Evolutionary conservation across 805 yeast genomes (phyloP).

Genomic region (Kodamaea sagamina): DNA sequence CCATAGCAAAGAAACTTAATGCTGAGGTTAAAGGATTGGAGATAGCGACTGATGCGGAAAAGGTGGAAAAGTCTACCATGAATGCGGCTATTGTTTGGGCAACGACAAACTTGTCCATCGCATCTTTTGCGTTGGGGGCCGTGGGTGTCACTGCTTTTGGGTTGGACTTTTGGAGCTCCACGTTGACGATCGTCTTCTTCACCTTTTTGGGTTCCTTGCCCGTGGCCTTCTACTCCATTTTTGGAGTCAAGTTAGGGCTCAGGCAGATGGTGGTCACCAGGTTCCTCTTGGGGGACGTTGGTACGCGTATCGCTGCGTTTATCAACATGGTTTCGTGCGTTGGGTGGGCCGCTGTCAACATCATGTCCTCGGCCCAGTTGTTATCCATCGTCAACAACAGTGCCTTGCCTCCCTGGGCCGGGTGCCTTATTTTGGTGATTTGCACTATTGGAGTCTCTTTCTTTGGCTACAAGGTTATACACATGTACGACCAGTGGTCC

Average conservation of each 20-base stretch:
- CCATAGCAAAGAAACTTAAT: constrained; percentile 35
- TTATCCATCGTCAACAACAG: constrained; percentile 70
- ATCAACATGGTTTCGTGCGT: constrained; percentile 82
- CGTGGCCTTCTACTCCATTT: constrained; percentile 78
- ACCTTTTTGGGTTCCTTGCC: constrained; percentile 69
- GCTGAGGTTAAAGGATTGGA: constrained; percentile 73
- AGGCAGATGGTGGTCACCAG: constrained; percentile 85
- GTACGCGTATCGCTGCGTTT: constrained; percentile 74
- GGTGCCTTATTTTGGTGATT: constrained; percentile 69
- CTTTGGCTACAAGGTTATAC: constrained; percentile 84
- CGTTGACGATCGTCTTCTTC: constrained; percentile 69
- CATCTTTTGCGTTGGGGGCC: constrained; percentile 77
- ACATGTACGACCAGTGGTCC: constrained; percentile 76
- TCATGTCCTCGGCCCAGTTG: constrained; percentile 84
- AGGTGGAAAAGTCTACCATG: constrained; percentile 62
- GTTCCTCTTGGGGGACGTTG: constrained; percentile 71
- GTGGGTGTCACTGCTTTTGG: constrained; percentile 58
- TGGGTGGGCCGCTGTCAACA: constrained; percentile 95
- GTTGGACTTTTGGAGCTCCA: constrained; percentile 72
- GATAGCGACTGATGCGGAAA: constrained; percentile 74
- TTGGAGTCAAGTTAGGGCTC: constrained; percentile 81
- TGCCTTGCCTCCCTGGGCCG: constrained; percentile 85
- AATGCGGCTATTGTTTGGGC: constrained; percentile 87
- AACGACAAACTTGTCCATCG: constrained; percentile 84
- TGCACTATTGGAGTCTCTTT: constrained; percentile 72